Base-by-base conservation (phyloP, 1,139 yeast species). In the Pichia sp. region DNA sequence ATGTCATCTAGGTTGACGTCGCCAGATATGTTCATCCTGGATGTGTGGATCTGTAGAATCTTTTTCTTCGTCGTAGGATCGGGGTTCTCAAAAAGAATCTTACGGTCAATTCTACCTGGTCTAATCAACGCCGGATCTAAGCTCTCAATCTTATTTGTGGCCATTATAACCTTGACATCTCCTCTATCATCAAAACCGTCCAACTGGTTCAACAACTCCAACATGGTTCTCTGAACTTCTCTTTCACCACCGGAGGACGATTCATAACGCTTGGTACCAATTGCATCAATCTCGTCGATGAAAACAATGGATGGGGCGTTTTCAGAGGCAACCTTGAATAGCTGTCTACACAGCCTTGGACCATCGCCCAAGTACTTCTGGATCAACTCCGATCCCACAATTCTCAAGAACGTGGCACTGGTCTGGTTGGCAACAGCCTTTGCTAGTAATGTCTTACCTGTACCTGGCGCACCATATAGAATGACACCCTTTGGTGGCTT, bases 401-500 rank as follows among this genome's bases (percentile, higher is more conserved):
- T 90, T 72, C 99, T 84, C 67, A 95, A 78, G 67, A 95, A 95
- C 1, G 98, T 90, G 6, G 99, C 99, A 60, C 95, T 85, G 0
- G 99, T 93, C 67, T 92, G 97, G 71, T 93, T 93, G 6, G 99
- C 99, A 53, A 95, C 99, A 0, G 99, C 99, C 72, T 93, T 95
- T 19, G 98, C 99, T 64, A 95, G 78, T 61, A 95, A 75, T 0
- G 99, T 95, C 72, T 95, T 95, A 68, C 99, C 99, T 0, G 99
- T 95, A 71, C 99, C 99, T 38, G 99, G 99, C 0, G 98, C 96
- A 64, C 99, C 99, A 69, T 95, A 95, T 59, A 95, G 78, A 64
- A 95, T 92, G 54, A 95, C 99, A 73, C 99, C 99, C 75, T 93
- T 93, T 52, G 99, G 99, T 8, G 99, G 99, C 67, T 92, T 90